These are phyloP conservation scores for Dendrostoma leiphaemia DNA, from an alignment of 2,329 filamentous ascomycete species.

Conservation along the genomic window DNA sequence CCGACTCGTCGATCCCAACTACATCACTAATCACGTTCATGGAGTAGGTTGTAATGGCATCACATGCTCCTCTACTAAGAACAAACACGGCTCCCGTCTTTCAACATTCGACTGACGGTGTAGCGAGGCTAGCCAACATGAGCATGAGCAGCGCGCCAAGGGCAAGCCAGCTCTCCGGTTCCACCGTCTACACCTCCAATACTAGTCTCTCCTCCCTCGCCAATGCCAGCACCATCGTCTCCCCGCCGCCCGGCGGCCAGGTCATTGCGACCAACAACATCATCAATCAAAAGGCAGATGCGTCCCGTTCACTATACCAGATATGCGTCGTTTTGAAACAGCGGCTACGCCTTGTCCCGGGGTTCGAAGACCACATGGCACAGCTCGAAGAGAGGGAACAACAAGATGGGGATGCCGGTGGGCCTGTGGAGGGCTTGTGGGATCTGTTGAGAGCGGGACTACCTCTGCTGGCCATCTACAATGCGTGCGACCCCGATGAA, in stretches of 20 bases:
- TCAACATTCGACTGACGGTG: slow-evolving; percentile 44
- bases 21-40: slow-evolving; percentile 19
- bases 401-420: slow-evolving; percentile 58
- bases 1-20: background rate
- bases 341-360: slow-evolving; percentile 78
- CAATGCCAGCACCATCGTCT: slow-evolving; percentile 40
- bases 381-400: slow-evolving; percentile 69
- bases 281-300: slow-evolving; percentile 95
- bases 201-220: slow-evolving; percentile 50
- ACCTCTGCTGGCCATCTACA: slow-evolving; percentile 86
- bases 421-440: slow-evolving; percentile 91
- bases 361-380: slow-evolving; percentile 72
- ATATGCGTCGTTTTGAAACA: slow-evolving; percentile 85
- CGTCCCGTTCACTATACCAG: slow-evolving; percentile 88
- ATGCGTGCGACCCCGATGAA: slow-evolving; percentile 70
- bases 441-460: slow-evolving; percentile 78
- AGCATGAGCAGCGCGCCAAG: slow-evolving; percentile 52
- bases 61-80: slow-evolving; percentile 56
- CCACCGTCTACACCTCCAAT: slow-evolving; percentile 53
- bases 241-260: slow-evolving; percentile 51
- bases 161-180: slow-evolving; percentile 62
- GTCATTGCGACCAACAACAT: slow-evolving; percentile 85
- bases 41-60: slow-evolving; percentile 46
- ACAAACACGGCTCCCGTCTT: slow-evolving; percentile 58
- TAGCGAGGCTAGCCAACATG: slow-evolving; percentile 47